A percentile compares a stretch with the other conserved stretches of the same genome.
Conservation (phyloP, 495 filamentous ascomycete species). For the Acidiella bohemica region DNA sequence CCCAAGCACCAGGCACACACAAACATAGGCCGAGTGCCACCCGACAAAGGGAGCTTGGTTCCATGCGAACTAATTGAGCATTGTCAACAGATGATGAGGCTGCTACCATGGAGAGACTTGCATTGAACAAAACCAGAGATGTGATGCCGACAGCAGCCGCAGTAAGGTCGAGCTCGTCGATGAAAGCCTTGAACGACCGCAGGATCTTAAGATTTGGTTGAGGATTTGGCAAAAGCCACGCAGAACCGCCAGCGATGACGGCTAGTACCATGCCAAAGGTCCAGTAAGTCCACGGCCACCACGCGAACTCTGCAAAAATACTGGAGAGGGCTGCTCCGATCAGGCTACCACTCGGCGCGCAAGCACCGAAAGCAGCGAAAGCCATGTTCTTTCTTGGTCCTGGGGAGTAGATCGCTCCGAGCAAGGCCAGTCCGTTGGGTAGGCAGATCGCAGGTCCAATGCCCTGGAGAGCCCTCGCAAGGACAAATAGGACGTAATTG, state of each 20-base stretch:
- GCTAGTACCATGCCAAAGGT: constrained; percentile 36
- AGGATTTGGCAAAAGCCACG: constrained; percentile 36
- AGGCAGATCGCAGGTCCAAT: constrained; percentile 28
- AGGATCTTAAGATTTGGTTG: constrained; percentile 14
- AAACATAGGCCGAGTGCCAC: constrained; percentile 42
- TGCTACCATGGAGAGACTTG: no score
- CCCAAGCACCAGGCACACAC: constrained; percentile 43
- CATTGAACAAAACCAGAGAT: constrained; percentile 45
- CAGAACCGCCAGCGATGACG: constrained; percentile 30
- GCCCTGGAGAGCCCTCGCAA: constrained; percentile 27
- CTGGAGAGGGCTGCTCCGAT: constrained; percentile 47
- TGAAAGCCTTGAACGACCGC: background rate
- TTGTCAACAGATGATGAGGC: no score
- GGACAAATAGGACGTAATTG: constrained; percentile 26
- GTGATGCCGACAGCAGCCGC: constrained; percentile 40
- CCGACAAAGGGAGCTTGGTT: constrained; percentile 48
- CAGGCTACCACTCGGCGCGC: constrained; percentile 35
- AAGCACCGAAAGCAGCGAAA: constrained; percentile 45
- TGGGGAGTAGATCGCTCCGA: constrained; percentile 40
- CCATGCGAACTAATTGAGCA: no score
- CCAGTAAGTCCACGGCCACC: constrained; percentile 61
- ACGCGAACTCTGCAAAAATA: constrained; percentile 39
- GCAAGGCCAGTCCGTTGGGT: constrained; percentile 27
- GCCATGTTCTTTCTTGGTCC: constrained; percentile 47
- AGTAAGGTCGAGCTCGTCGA: constrained; percentile 35